Conservation (phyloP, 202 grass and related monocot genomes). For the Tripidium arundinaceum region DNA sequence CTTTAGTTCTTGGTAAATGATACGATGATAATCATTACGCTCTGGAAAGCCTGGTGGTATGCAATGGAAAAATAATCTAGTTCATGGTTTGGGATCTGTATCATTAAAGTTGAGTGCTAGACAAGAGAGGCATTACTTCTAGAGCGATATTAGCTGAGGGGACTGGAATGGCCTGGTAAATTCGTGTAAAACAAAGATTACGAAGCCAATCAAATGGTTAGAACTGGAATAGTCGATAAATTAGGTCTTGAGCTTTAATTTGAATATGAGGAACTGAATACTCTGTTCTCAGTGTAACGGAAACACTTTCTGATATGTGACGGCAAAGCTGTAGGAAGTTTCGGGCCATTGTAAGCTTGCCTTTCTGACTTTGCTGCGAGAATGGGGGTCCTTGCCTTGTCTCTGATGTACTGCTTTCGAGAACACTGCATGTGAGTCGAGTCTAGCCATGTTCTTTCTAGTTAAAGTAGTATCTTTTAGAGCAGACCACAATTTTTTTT, state of each 20-base stretch:
- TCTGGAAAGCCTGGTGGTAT: neutral
- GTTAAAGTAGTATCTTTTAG: no score
- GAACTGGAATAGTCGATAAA: neutral
- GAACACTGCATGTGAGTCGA: neutral
- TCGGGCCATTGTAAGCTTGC: neutral
- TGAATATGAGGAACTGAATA: neutral
- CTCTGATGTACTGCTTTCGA: no score
- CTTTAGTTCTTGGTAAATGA: neutral
- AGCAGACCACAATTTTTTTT: no score
- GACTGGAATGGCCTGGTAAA: neutral
- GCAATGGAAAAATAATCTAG: neutral
- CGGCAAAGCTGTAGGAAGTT: neutral
- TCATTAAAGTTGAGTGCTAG: neutral
- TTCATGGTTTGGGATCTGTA: neutral
- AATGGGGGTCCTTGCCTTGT: neutral
- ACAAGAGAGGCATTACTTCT: neutral
- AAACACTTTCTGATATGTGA: neutral
- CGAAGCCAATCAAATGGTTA: neutral
- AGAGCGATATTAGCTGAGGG: neutral
- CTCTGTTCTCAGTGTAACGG: neutral
- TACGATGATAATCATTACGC: conserved; percentile 2
- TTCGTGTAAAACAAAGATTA: neutral
- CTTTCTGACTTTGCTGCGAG: neutral
- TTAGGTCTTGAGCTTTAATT: neutral
- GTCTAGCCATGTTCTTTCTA: neutral